Percentiles rank a stretch among this genome's conserved stretches.
These are phyloP conservation scores for Malus hybrid DNA, from an alignment of 331 rosid genomes.

Conservation along the genomic window DNA sequence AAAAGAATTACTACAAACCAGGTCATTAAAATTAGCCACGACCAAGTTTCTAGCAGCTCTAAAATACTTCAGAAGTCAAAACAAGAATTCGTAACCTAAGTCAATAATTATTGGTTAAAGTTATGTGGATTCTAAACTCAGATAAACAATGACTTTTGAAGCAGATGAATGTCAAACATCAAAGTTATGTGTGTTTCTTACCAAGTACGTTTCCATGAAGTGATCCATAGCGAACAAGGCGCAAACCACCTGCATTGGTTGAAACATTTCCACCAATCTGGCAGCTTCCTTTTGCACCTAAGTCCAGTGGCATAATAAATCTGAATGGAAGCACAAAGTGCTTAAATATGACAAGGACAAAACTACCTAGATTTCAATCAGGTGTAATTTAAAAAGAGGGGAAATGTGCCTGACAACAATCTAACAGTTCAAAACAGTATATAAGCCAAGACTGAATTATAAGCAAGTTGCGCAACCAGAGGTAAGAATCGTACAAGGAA, in stretches of 20 bases:
- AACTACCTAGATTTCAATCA: background rate
- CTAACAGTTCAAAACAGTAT: background rate
- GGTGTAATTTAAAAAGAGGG: background rate
- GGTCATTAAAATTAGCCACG: conserved; percentile 11
- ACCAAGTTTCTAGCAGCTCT: background rate
- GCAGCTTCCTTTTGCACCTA: conserved; percentile 98
- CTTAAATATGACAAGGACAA: conserved; percentile 21
- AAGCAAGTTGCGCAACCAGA: background rate
- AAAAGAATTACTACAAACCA: conserved; percentile 3
- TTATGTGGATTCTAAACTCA: conserved; percentile 7
- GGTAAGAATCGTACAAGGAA: background rate
- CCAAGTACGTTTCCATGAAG: conserved; percentile 95
- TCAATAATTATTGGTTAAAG: background rate
- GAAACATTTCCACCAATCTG: conserved; percentile 98
- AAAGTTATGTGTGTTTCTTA: conserved; percentile 24
- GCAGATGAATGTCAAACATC: background rate
- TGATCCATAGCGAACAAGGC: conserved; percentile 91
- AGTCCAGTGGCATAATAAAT: conserved; percentile 98
- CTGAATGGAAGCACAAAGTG: conserved; percentile 60
- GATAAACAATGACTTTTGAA: background rate
- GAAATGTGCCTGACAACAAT: background rate
- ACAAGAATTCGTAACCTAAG: background rate
- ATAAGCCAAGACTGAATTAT: background rate
- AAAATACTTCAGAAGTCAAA: background rate
- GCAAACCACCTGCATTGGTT: conserved; percentile 97